These are phyloP conservation scores for Trichoderma brevicompactum DNA, from an alignment of 2,329 filamentous ascomycete genomes.

Conservation along the genomic window DNA sequence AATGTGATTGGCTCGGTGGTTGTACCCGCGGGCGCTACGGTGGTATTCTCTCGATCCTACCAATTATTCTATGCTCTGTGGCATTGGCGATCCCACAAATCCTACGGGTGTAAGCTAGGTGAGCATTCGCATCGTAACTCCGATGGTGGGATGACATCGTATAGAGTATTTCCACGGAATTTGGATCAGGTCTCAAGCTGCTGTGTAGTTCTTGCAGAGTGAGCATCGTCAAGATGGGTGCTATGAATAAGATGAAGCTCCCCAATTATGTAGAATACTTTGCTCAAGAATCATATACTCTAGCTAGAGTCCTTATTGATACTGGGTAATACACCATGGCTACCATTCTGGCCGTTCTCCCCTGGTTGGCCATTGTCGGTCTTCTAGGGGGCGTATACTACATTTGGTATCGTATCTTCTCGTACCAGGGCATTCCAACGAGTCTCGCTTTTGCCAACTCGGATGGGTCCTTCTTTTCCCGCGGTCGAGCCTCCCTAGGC, in stretches of 20 bases:
- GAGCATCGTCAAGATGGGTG: too few species aligned
- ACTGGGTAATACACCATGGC: not conserved
- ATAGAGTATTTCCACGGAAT: too few species aligned
- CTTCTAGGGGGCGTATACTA: conserved; percentile 8
- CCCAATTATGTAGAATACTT: not conserved
- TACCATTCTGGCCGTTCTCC: not conserved
- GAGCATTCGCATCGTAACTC: too few species aligned
- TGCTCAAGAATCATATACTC: not conserved
- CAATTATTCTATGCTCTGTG: too few species aligned
- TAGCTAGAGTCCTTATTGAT: not conserved
- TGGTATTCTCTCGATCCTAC: too few species aligned
- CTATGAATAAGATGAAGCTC: not conserved
- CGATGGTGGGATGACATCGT: too few species aligned
- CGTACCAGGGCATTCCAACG: conserved; percentile 16
- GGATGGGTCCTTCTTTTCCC: conserved; percentile 15
- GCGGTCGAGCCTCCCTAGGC: not conserved
- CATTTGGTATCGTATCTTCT: conserved; percentile 18
- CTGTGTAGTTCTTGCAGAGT: too few species aligned
- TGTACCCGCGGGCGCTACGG: too few species aligned
- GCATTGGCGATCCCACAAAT: too few species aligned
- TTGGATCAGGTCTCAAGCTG: too few species aligned
- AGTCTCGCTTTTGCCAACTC: conserved; percentile 14
- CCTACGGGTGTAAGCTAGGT: too few species aligned
- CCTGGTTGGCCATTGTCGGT: not conserved
- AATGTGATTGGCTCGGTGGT: too few species aligned